phyloP scores from a whole-genome alignment of 31 red algal genomes.

The Porphyra umbilicalis region DNA sequence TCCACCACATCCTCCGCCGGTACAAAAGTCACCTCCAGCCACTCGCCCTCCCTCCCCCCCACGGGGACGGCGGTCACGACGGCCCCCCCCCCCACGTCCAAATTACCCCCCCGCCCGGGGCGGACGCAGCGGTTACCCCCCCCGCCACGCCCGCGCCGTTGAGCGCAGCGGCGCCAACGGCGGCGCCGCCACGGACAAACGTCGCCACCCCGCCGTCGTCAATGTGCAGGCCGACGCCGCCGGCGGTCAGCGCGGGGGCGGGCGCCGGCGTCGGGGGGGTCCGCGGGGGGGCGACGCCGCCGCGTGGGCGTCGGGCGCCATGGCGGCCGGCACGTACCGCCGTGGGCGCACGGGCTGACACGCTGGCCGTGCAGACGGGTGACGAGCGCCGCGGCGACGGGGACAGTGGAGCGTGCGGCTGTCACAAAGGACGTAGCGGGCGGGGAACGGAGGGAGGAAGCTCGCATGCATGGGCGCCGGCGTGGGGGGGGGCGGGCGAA shows the following conservation, averaged over 20 bases:
- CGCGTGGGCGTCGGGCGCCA: neutral
- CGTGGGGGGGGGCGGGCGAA: too few species aligned
- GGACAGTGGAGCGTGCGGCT: too few species aligned
- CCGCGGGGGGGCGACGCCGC: neutral
- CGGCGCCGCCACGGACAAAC: neutral
- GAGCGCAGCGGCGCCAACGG: neutral
- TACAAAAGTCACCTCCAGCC: neutral
- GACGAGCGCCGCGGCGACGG: too few species aligned
- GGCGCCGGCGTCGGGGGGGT: neutral
- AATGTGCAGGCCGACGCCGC: neutral
- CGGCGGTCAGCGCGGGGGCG: neutral
- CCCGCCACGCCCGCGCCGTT: neutral
- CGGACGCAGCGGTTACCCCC: neutral
- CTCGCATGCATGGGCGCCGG: too few species aligned
- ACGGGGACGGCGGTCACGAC: neutral
- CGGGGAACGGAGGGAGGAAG: too few species aligned
- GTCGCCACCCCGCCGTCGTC: neutral
- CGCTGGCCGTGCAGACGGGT: too few species aligned
- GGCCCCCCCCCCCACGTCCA: neutral
- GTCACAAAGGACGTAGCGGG: too few species aligned
- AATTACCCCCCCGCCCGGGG: neutral
- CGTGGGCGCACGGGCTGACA: too few species aligned
- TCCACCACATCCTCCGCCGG: neutral
- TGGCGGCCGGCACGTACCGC: neutral
- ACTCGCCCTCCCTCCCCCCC: neutral